Evolutionary conservation across 768 basidiomycete genomes (phyloP), one percentile per base, ranked within the genome.

Genomic region (Trametes sanguinea): DNA sequence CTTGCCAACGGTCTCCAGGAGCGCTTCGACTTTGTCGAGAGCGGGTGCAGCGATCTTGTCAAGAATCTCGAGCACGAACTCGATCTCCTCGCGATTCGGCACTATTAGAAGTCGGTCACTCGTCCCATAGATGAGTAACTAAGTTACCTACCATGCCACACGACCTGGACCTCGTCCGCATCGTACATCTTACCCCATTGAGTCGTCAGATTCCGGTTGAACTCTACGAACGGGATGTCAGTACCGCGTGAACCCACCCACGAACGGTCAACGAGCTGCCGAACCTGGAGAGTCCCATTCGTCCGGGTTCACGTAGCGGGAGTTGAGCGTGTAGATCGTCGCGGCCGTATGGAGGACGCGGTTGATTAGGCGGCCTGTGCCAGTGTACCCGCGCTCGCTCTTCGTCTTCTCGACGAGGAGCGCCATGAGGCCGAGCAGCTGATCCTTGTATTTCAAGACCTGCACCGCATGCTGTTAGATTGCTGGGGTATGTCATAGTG

Each of bases 301-400:
- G n/a, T 85, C 84, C 2, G 81, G 76, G 70, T 98, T 94, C 59
- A 95, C 85, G 63, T 93, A 93, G 14, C 89, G 84, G 51, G 85
- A 85, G 63, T 95, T 91, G 59, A 84, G 69, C 13, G 92, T 87
- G 72, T 94, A 95, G 39, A 89, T 81, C 2, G 87, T 82, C 10
- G 86, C 87, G 44, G 96, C 70, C 0, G 92, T 89, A 67, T 86
- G 83, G 56, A 98, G 74, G 16, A 92, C 79, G 27, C 91, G 84
- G 27, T 87, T 85, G 52, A 96, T 80, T 54, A 98, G 73, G 44
- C 89, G 84, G 1, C 90, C 93, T 9, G 88, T 87, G 53, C 88
- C 85, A 33, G 84, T 86, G 72, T 92, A 98, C 9, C 94, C 93
- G 61, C 94, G 85, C 77, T 98, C 95, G 65, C 86, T 89, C 76